A percentile compares a stretch with the other conserved stretches of the same genome.
Conservation (phyloP, 2,329 filamentous ascomycete genomes). For the Sclerotinia minor region DNA sequence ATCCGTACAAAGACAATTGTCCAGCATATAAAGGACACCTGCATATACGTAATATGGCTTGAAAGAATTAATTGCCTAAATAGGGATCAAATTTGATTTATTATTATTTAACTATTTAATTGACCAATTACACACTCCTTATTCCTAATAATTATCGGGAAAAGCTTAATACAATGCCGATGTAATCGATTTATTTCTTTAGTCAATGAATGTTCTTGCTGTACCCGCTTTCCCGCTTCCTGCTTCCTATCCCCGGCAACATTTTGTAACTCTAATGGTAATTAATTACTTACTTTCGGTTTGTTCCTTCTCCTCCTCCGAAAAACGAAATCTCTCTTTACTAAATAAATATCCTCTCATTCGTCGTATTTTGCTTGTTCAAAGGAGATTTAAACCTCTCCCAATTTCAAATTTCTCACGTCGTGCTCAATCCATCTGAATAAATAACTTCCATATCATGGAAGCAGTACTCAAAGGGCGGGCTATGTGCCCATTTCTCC, state of each 20-base stretch:
- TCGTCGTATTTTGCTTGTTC: neutral
- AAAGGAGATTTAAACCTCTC: neutral
- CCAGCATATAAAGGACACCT: neutral
- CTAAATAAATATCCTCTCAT: neutral
- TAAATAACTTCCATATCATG: conserved; percentile 10
- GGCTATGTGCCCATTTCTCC: conserved; percentile 92
- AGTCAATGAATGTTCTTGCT: neutral
- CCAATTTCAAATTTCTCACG: neutral
- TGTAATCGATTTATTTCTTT: neutral
- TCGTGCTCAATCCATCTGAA: neutral
- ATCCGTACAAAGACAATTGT: no score
- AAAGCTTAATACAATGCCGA: neutral
- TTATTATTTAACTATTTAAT: neutral
- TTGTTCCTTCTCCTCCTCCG: neutral
- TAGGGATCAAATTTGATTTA: neutral
- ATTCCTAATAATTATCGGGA: neutral
- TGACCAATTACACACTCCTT: neutral
- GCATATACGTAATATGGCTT: no score
- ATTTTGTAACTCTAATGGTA: neutral
- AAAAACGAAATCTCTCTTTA: neutral
- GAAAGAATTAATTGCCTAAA: neutral
- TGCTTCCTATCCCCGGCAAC: neutral
- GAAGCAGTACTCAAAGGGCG: conserved; percentile 25
- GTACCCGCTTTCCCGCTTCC: neutral
- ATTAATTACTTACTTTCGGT: neutral